Evolutionary conservation across 1,139 yeast species (phyloP), one percentile per base, ranked within the genome.

Genomic region (Yamadazyma triangularis): DNA sequence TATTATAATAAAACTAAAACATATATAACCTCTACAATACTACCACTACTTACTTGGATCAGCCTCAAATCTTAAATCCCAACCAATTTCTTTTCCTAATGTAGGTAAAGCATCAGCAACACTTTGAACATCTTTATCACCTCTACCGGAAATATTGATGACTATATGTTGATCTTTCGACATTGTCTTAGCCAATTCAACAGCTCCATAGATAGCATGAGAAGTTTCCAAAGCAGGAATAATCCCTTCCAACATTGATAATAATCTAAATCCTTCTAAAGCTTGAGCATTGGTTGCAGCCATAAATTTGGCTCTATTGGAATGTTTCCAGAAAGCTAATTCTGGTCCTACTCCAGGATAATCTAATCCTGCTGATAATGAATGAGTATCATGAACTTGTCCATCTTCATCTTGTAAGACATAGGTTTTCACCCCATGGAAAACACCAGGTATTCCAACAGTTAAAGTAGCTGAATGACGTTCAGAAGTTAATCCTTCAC

Each of bases 291-390:
- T 96, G 23, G 42, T 85, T 30, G 95, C 96, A 30, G 96, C 95
- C 33, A 80, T 61, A 53, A 91, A 91, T 34, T 82, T 71, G 6
- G 95, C 98, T 52, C 99, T 79, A 15, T 96, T 96, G 39, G 82
- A 79, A 35, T 81, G 79, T 60, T 91, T 91, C 98, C 98, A 91
- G 57, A 73, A 77, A 2, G 98, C 93, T 48, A 91, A 73, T 64
- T 91, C 98, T 16, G 99, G 99, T 27, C 99, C 99, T 31, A 91
- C 99, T 59, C 96, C 99, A 22, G 99, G 99, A 58, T 91, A 91
- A 60, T 91, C 99, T 50, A 91, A 73, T 45, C 99, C 99, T 24
- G 99, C 99, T 43, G 96, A 87, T 26, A 91, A 93, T 16, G 97
- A 89, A 58, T 91, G 97, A 8, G 99, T 91, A 53, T 93, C 98